Percentiles rank a stretch among this genome's conserved stretches.
These are phyloP conservation scores for Amphirosellinia nigrospora DNA, from an alignment of 495 filamentous ascomycete genomes.

Conservation along the genomic window DNA sequence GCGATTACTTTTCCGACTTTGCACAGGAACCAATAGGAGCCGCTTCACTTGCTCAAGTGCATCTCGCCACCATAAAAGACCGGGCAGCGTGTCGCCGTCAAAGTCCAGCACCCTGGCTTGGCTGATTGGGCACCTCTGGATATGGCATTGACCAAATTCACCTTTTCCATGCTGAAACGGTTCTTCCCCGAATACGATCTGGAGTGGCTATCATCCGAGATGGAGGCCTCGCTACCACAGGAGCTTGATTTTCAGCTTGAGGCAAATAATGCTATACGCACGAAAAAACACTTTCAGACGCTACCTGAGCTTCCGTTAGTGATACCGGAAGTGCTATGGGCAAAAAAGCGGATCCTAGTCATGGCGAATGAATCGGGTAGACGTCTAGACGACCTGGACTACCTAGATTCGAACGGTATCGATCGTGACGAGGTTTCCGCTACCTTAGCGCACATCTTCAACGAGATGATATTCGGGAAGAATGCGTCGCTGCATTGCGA, in stretches of 20 bases:
- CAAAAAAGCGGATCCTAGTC: constrained; percentile 85
- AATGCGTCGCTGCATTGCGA: constrained; percentile 94
- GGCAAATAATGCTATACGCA: constrained; percentile 80
- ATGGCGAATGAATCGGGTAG: constrained; percentile 93
- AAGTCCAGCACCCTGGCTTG: constrained; percentile 91
- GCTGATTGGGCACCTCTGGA: constrained; percentile 93
- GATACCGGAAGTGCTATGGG: constrained; percentile 90
- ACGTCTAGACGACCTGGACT: constrained; percentile 88
- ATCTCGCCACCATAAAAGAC: constrained; percentile 85
- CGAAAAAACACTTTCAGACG: constrained; percentile 75
- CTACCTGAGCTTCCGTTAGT: constrained; percentile 77
- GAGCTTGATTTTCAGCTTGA: constrained; percentile 92
- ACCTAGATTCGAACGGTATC: constrained; percentile 83
- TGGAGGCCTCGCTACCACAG: constrained; percentile 86
- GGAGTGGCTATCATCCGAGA: constrained; percentile 92
- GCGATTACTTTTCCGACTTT: constrained; percentile 85
- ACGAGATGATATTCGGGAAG: constrained; percentile 98
- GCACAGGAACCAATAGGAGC: constrained; percentile 82
- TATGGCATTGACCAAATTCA: constrained; percentile 82
- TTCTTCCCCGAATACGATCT: constrained; percentile 98
- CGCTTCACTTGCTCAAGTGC: constrained; percentile 93
- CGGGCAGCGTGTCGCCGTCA: constrained; percentile 93
- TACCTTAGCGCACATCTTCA: constrained; percentile 90
- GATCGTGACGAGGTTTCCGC: constrained; percentile 97
- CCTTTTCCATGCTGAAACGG: constrained; percentile 84